Evolutionary conservation across 2,329 filamentous ascomycete genomes (phyloP).

Genomic region (Colletotrichum paranaense): DNA sequence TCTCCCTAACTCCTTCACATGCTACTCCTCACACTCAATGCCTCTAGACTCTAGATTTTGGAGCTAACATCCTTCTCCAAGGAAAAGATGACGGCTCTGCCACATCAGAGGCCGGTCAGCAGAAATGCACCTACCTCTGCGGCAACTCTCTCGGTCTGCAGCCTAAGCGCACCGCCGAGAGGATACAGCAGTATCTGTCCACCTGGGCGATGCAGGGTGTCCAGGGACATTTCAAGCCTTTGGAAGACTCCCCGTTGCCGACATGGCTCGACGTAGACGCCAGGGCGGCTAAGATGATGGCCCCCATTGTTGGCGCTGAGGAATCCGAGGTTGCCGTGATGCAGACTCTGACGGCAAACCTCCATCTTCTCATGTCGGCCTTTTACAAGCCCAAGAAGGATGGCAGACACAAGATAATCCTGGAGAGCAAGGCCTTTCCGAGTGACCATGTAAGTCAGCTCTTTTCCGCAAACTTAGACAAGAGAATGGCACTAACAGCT

Average conservation of each 20-base stretch:
- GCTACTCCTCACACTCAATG: background rate
- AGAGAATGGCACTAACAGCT: background rate
- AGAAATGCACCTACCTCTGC: constrained; percentile 79
- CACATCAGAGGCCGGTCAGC: background rate
- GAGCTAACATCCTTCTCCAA: constrained; percentile 22
- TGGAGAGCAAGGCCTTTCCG: constrained; percentile 87
- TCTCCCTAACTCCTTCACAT: background rate
- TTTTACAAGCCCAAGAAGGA: constrained; percentile 76
- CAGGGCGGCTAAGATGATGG: constrained; percentile 74
- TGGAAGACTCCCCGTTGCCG: constrained; percentile 73
- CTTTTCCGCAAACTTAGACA: background rate
- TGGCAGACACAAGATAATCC: constrained; percentile 75
- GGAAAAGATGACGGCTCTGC: constrained; percentile 4
- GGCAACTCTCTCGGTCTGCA: constrained; percentile 92
- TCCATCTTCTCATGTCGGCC: constrained; percentile 83
- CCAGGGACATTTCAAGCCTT: constrained; percentile 79
- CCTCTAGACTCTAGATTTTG: constrained; percentile 2
- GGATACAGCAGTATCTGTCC: constrained; percentile 75
- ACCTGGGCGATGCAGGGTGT: constrained; percentile 86
- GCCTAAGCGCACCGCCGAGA: constrained; percentile 69
- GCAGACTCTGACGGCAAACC: constrained; percentile 83
- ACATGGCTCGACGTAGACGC: constrained; percentile 82
- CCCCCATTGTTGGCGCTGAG: constrained; percentile 75
- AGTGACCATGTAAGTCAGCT: constrained; percentile 76
- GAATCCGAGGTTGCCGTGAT: constrained; percentile 81